Evolutionary conservation across 2,329 filamentous ascomycete genomes (phyloP).

Genomic region (Zasmidium citrigriseum): DNA sequence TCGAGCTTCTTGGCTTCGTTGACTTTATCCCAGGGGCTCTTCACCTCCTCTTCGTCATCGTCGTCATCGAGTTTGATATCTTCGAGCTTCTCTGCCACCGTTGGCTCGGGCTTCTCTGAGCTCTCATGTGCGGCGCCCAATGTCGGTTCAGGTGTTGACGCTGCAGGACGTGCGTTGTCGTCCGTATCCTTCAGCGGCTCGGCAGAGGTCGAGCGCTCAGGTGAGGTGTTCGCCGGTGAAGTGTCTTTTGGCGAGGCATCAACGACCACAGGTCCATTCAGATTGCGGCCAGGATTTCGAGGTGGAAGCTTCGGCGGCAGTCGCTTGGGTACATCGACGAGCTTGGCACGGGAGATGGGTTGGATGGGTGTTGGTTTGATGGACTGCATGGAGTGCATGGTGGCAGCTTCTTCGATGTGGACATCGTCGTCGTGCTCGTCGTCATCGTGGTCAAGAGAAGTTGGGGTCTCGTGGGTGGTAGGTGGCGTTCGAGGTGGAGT

Average conservation of each 20-base stretch:
- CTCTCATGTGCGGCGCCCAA: neutral
- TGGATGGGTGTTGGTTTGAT: conserved; percentile 51
- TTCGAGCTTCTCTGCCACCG: conserved; percentile 12
- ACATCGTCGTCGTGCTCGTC: conserved; percentile 54
- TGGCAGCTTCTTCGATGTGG: conserved; percentile 48
- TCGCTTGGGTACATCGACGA: conserved; percentile 84
- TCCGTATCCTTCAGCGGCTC: neutral
- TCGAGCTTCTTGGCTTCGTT: conserved; percentile 23
- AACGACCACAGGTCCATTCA: conserved; percentile 36
- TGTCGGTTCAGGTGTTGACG: neutral
- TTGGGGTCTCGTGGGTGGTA: conserved; percentile 13
- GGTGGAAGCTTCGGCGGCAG: conserved; percentile 75
- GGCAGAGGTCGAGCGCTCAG: neutral
- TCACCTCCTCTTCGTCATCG: conserved; percentile 22
- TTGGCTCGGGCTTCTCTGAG: neutral
- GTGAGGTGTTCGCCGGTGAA: neutral
- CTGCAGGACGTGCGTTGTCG: neutral
- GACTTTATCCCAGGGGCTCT: conserved; percentile 25
- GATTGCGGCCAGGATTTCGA: conserved; percentile 65
- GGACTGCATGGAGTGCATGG: conserved; percentile 66
- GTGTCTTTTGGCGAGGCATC: conserved; percentile 25
- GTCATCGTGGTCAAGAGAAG: conserved; percentile 48
- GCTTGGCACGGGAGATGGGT: conserved; percentile 65
- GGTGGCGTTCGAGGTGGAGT: conserved; percentile 36
- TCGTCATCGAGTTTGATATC: conserved; percentile 19